Conservation (phyloP, 257 asterid genomes). For the Capsicum baccatum region DNA sequence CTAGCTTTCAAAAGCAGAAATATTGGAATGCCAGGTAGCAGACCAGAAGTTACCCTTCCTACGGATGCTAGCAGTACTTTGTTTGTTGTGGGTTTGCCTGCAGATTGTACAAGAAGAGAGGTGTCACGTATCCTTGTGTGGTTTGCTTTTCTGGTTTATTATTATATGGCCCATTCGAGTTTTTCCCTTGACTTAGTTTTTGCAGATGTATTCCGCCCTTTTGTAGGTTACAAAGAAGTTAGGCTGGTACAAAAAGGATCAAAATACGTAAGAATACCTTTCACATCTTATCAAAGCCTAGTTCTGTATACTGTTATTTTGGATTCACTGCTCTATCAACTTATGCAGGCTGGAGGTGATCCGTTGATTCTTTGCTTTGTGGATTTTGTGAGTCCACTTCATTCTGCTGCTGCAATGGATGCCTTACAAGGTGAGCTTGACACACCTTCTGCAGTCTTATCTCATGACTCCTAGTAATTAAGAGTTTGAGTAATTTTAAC, state of each 20-base stretch:
- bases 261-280: slow-evolving; percentile 60
- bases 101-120: slow-evolving; percentile 77
- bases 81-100: slow-evolving; percentile 58
- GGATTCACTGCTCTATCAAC: slow-evolving; percentile 28
- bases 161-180: slow-evolving; percentile 28
- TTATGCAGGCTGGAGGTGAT: slow-evolving; percentile 70
- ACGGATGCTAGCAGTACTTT: slow-evolving; percentile 87
- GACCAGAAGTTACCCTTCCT: slow-evolving; percentile 75
- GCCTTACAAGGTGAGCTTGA: slow-evolving; percentile 68
- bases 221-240: slow-evolving; percentile 81
- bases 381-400: slow-evolving; percentile 80
- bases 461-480: neutral
- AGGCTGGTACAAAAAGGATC: slow-evolving; percentile 78
- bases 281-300: neutral
- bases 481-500: too few relatives aligned
- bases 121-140: slow-evolving; percentile 83
- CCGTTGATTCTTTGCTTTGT: slow-evolving; percentile 81
- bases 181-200: slow-evolving; percentile 55
- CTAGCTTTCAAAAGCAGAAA: slow-evolving; percentile 51
- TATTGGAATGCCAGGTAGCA: slow-evolving; percentile 47
- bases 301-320: slow-evolving; percentile 8
- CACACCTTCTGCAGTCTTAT: slow-evolving; percentile 12
- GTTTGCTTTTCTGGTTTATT: neutral
- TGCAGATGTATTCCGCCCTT: slow-evolving; percentile 90
- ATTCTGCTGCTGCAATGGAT: slow-evolving; percentile 85